These are phyloP conservation scores for Acorus gramineus DNA, from an alignment of 106 monocot species.

Conservation along the genomic window DNA sequence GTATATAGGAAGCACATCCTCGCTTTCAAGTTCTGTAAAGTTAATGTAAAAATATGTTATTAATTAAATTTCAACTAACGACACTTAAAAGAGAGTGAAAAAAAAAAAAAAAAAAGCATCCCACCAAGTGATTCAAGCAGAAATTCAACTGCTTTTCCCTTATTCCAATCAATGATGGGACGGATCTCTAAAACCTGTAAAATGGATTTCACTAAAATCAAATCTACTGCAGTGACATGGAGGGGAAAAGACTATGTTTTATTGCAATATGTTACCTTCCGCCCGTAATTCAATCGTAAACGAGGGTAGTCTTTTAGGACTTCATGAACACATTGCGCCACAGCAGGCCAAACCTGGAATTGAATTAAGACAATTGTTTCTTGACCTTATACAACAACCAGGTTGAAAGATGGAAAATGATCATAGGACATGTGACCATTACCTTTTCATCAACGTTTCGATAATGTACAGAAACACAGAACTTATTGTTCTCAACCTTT, in stretches of 20 bases:
- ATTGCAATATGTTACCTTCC: constrained; percentile 40
- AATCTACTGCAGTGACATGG: too few relatives aligned
- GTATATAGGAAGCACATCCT: constrained; percentile 63
- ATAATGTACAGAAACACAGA: constrained; percentile 73
- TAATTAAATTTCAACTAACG: too few relatives aligned
- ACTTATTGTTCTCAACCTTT: constrained; percentile 63
- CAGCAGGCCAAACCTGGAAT: constrained; percentile 44
- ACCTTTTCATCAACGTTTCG: constrained; percentile 62
- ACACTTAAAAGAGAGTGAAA: too few relatives aligned
- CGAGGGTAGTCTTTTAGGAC: constrained; percentile 55
- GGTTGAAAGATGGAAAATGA: neutral
- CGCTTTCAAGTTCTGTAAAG: constrained; percentile 23
- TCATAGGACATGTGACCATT: neutral
- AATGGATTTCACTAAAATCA: neutral
- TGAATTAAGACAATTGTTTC: too few relatives aligned
- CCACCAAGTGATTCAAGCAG: constrained; percentile 60
- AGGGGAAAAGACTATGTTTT: neutral
- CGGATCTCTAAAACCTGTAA: constrained; percentile 87
- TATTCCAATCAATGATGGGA: constrained; percentile 79
- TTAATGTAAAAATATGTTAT: too few relatives aligned
- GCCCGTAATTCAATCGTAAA: constrained; percentile 62
- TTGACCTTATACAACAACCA: neutral
- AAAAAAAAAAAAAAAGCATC: too few relatives aligned
- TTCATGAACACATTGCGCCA: constrained; percentile 45
- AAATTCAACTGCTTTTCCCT: constrained; percentile 88